Base-by-base conservation (phyloP, 257 asterid species). In the Fraxinus quadrangulata region DNA sequence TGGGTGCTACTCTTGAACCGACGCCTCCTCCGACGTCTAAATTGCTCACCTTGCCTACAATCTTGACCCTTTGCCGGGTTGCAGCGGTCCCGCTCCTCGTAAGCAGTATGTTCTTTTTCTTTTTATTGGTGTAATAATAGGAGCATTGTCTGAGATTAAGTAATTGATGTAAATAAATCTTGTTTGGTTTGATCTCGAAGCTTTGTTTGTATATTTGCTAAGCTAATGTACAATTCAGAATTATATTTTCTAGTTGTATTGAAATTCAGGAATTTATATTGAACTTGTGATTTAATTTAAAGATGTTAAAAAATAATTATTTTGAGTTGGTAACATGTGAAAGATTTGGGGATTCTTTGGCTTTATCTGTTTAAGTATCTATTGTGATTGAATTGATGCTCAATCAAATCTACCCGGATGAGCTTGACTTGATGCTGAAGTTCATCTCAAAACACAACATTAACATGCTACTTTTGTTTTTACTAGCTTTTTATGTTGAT, bases 21-120 rank as follows among this genome's bases (percentile, higher is more conserved):
- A 47, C 84, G 6, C 54, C 86, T 14, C 47, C 84, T 6, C 79
- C 77, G 74, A 79, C 93, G 21, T 65, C 87, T 23, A 93, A 93
- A 83, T 76, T 94, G 77, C 96, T 96, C 81, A 96, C 98, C 1
- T 86, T 96, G 93, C 99, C 99, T 12, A 96, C 97, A 82, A 89
- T 93, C 77, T 82, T 96, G 80, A 96, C 98, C 34, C 84, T 93
- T 72, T 98, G 96, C 77, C 98, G 99, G 49, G 97, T 96, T 26
- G 97, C 91, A 24, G 91, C 96, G 47, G 87, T 93, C n/a, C 97
- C 99, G 26, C 84, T 96, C 68, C 91, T 96, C 72, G 90, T 92
- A 54, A 75, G 85, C 87, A 86, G 99, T 96, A 89, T n/a, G 96
- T 83, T 63, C 14, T 2, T 54, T 45, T 24, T 11, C 11, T 10